Evolutionary conservation across 2,329 filamentous ascomycete species (phyloP).

Genomic region (Pseudomassariella vexata): DNA sequence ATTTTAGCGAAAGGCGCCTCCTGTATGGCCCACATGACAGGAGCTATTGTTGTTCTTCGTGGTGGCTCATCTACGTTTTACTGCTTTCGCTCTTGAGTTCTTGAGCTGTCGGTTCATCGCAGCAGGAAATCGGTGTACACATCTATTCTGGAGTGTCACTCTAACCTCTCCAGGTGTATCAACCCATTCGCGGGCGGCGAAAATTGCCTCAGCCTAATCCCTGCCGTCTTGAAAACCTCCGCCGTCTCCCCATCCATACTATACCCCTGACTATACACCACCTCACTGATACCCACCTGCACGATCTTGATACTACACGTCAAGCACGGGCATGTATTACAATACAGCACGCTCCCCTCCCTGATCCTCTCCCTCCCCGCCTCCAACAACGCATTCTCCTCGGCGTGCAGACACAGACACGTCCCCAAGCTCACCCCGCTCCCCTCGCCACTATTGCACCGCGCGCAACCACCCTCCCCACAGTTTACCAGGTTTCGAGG

Average conservation of each 20-base stretch:
- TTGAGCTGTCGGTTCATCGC: too few relatives aligned
- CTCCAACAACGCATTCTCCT: conserved; percentile 94
- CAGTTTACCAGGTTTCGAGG: conserved; percentile 85
- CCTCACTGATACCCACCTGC: conserved; percentile 91
- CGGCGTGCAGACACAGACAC: conserved; percentile 94
- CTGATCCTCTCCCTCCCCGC: conserved; percentile 86
- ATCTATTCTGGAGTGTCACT: conserved; percentile 13
- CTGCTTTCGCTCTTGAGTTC: too few relatives aligned
- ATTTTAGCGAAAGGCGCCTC: too few relatives aligned
- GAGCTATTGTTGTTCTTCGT: too few relatives aligned
- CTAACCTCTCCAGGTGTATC: conserved; percentile 42
- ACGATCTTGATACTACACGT: conserved; percentile 99
- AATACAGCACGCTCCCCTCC: conserved; percentile 79
- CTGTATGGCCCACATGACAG: too few relatives aligned
- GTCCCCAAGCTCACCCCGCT: conserved; percentile 73
- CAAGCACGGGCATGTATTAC: conserved; percentile 92
- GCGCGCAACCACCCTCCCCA: conserved; percentile 80
- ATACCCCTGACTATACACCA: conserved; percentile 90
- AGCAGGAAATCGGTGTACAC: too few relatives aligned
- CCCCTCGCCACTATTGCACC: conserved; percentile 73
- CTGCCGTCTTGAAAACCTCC: conserved; percentile 74
- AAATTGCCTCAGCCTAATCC: conserved; percentile 82
- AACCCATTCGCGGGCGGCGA: conserved; percentile 57
- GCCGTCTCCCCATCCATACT: conserved; percentile 89
- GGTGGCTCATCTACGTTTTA: too few relatives aligned